Base-by-base conservation (phyloP, 352 stramenopile species). In the Aphanomyces cochlioides region DNA sequence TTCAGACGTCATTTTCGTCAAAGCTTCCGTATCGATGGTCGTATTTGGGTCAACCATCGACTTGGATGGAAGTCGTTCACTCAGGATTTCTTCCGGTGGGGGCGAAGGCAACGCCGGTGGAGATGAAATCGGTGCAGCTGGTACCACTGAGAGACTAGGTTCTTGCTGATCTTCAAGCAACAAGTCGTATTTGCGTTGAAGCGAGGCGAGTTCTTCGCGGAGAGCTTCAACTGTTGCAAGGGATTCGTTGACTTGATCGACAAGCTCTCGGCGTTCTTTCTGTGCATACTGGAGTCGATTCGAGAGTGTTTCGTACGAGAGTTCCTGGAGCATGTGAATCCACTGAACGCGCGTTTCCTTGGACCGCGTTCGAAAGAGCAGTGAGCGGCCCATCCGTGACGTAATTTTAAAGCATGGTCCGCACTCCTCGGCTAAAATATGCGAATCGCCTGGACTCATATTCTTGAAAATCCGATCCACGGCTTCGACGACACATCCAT, bases 331-430 rank as follows among this genome's bases (percentile, higher is more conserved):
- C 58, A 72, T 72, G 4, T 85, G 73, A 34, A 91, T 79, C 84
- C 84, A 91, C 19, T 80, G 69, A 6, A 79, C 36, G 1, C 84
- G 78, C 15, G 77, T 70, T 19, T 88, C 79, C 34, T 77, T 71
- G 19, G 79, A 84, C 12, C 76, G 74, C n/a, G 82, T 77, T 8
- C 84, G 82, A 66, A 91, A 91, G 47, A 91, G 75, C 47, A 91
- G 58, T 54, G 88, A 78, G 10, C 84, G 80, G 0, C 79, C 80
- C 10, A 74, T 76, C 38, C 63, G 78, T 7, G 80, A 87, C 71
- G 79, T 90, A 48, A 91, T 17, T 65, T 91, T 90, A 81, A 82
- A 91, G 76, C 84, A 91, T 40, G 82, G 82, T 1, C 84, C 84
- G 28, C 83, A 90, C 19, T 87, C 80, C 13, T 89, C 83, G 1